Conservation (phyloP, 345 rosid genomes). For the Pugionium dolabratum region DNA sequence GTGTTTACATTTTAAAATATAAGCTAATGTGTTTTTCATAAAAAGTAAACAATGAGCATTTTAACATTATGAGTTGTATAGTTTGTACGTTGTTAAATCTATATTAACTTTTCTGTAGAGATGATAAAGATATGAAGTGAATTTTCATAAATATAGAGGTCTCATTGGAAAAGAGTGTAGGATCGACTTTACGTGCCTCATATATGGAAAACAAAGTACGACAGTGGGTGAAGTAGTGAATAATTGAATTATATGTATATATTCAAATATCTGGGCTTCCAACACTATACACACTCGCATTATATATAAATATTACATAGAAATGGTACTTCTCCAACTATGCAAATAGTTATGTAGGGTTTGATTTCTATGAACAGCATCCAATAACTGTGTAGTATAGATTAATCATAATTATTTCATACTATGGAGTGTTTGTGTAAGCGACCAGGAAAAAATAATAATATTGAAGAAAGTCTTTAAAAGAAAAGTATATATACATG, state of each 20-base stretch:
- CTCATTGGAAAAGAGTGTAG: conserved; percentile 8
- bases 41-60: too few species aligned
- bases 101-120: too few species aligned
- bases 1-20: too few species aligned
- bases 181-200: conserved; percentile 15
- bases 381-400: conserved; percentile 27
- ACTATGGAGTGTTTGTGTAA: not conserved
- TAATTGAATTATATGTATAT: conserved; percentile 20
- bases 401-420: not conserved
- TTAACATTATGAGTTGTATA: too few species aligned
- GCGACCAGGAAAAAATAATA: too few species aligned
- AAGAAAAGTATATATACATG: too few species aligned
- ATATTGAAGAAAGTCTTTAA: too few species aligned
- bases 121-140: too few species aligned
- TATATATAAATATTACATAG: not conserved
- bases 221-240: conserved; percentile 29
- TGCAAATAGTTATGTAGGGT: conserved; percentile 30
- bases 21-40: too few species aligned
- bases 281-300: conserved; percentile 29
- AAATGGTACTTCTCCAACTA: conserved; percentile 23
- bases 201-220: conserved; percentile 14
- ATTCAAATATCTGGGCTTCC: conserved; percentile 27
- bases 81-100: too few species aligned
- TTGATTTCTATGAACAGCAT: conserved; percentile 23
- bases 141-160: conserved; percentile 10